Conservation (phyloP, 768 basidiomycete genomes). For the Boletus vinaceobasis region DNA sequence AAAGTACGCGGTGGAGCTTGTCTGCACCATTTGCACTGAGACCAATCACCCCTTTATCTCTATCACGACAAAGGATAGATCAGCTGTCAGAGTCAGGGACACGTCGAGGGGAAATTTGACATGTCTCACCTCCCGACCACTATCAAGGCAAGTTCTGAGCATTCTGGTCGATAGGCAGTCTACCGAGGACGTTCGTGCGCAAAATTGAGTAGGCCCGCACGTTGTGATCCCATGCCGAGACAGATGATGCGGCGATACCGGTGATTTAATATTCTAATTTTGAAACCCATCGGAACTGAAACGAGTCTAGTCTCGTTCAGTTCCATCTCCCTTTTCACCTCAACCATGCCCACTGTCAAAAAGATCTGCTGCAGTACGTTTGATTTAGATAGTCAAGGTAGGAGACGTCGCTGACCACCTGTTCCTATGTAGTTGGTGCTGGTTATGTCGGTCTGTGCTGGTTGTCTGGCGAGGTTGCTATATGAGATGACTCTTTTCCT, state of each 20-base stretch:
- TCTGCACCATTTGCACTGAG: no score
- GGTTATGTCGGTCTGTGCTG: slow-evolving; percentile 82
- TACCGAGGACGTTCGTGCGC: neutral
- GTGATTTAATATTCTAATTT: neutral
- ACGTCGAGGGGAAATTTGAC: no score
- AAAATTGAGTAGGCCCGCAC: neutral
- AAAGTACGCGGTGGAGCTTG: no score
- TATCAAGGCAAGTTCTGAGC: neutral
- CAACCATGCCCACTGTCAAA: slow-evolving; percentile 49
- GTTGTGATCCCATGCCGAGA: neutral
- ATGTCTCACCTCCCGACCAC: neutral
- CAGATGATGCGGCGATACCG: neutral
- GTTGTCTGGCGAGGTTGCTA: neutral
- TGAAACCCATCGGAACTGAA: neutral
- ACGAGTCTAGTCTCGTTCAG: neutral
- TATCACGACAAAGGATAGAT: no score
- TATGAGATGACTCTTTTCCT: slow-evolving; percentile 13
- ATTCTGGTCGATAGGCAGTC: neutral
- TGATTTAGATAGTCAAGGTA: neutral
- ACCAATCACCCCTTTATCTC: no score
- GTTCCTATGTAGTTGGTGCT: slow-evolving; percentile 59
- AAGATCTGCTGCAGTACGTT: slow-evolving; percentile 88
- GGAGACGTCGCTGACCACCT: slow-evolving; percentile 5
- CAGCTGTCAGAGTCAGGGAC: no score
- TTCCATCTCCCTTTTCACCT: no score